phyloP scores from a whole-genome alignment of 495 filamentous ascomycete species.

The Aspergillus hancockii region DNA sequence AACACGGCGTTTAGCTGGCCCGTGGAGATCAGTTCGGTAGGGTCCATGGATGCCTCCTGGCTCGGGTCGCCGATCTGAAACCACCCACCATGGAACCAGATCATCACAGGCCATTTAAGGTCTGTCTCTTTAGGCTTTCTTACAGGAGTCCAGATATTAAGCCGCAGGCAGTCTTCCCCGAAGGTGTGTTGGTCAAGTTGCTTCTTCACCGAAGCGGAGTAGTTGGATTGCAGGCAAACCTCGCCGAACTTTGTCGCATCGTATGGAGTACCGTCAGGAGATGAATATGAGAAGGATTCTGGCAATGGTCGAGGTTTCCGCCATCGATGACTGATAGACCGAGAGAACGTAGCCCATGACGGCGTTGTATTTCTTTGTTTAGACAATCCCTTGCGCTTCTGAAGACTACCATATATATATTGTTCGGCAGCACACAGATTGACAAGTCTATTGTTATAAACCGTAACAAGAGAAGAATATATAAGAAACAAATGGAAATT shows the following conservation, averaged over 20 bases:
- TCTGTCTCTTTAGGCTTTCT: constrained; percentile 20
- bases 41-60: constrained; percentile 30
- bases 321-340: constrained; percentile 30
- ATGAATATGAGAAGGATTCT: constrained; percentile 31
- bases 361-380: too few species aligned
- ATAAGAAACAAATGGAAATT: neutral
- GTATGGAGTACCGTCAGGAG: constrained; percentile 21
- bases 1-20: constrained; percentile 50
- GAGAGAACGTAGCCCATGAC: constrained; percentile 16
- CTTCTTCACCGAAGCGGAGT: constrained; percentile 25
- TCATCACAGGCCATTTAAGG: constrained; percentile 53
- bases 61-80: constrained; percentile 49
- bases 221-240: constrained; percentile 44
- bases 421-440: neutral
- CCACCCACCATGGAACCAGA: constrained; percentile 56
- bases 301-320: constrained; percentile 43
- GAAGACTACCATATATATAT: neutral
- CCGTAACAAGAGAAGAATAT: neutral
- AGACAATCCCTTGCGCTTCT: too few species aligned
- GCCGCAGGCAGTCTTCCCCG: constrained; percentile 49
- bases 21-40: constrained; percentile 52
- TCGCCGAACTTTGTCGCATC: constrained; percentile 46
- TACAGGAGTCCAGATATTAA: constrained; percentile 45
- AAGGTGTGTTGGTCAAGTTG: constrained; percentile 16
- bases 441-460: too few species aligned